Base-by-base conservation (phyloP, 1,139 yeast genomes). In the Candida sojae region DNA sequence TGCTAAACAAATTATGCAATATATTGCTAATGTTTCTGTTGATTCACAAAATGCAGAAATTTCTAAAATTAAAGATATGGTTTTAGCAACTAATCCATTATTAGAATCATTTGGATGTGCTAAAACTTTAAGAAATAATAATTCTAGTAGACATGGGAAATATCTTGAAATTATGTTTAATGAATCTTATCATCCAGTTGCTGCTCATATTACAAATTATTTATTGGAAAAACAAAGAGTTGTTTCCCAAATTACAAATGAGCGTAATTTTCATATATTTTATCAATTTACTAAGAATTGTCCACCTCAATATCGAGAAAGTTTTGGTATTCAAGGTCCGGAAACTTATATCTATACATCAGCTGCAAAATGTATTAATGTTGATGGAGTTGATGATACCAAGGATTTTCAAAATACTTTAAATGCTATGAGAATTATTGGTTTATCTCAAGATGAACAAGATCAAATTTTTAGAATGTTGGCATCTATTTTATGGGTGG, bases 51-150 rank as follows among this genome's bases (percentile, higher is more conserved):
- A 84, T 21, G 48, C 56, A 11, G 77, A 70, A 67, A 93, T 95
- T 62, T 83, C 88, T 54, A 84, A 84, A 60, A 92, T 93, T 67
- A 93, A 92, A 66, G 97, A 93, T 63, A 93, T 93, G 96, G 99
- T 95, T 10, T 77, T 95, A 55, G 99, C 99, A 29, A 95, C 99
- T 1, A 95, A 95, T 64, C 99, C 99, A 3, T 74, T 95, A 50
- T 78, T 95, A 60, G 99, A 95, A 68, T 87, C 97, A 0, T 93
- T 95, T 70, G 99, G 99, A 21, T 95, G 99, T 78, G 99, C 99
- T 12, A 95, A 93, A 67, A 95, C 99, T 0, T 77, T 95, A 61
- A 81, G 99, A 66, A 95, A 95, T 67, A 90, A 95, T 70, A 95
- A 95, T 69, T 90, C 97, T 23, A 92, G 98, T 12, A 83, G 99